These are phyloP conservation scores for Chloromonas sp. DNA, from an alignment of 163 green algal genomes.

Conservation along the genomic window DNA sequence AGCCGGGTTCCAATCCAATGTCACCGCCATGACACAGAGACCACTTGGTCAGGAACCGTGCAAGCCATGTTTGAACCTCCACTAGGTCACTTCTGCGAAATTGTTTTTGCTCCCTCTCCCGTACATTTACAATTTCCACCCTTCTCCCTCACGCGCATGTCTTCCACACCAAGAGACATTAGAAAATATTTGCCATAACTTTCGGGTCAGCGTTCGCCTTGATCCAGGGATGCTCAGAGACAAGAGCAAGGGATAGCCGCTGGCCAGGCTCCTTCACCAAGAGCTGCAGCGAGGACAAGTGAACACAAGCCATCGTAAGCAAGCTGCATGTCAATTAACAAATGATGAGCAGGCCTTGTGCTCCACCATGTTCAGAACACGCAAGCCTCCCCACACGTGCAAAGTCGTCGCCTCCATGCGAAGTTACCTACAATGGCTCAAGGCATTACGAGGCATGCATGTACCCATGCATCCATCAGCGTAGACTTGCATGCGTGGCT, in stretches of 20 bases:
- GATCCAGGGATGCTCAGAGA: constrained; percentile 82
- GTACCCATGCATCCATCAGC: not conserved
- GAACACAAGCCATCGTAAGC: not conserved
- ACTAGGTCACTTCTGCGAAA: too few species aligned
- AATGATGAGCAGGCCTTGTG: not conserved
- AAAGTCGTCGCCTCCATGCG: not conserved
- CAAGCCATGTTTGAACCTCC: too few species aligned
- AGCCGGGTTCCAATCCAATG: too few species aligned
- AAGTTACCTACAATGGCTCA: not conserved
- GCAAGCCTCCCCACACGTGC: not conserved
- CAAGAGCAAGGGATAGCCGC: constrained; percentile 59
- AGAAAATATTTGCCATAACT: constrained; percentile 1
- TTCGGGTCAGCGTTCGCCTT: constrained; percentile 29
- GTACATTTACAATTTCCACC: too few species aligned
- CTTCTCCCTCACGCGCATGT: too few species aligned
- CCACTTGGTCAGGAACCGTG: too few species aligned
- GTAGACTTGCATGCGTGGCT: too few species aligned
- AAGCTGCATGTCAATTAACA: too few species aligned
- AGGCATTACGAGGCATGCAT: not conserved
- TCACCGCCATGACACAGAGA: too few species aligned
- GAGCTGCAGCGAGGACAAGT: constrained; percentile 38
- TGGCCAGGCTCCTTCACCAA: constrained; percentile 57
- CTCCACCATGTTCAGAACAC: not conserved
- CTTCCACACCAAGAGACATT: not conserved
- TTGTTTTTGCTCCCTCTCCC: too few species aligned